Evolutionary conservation across 208 protist genomes (phyloP), one percentile per base, ranked within the genome.

Genomic region (Acanthamoeba triangularis): DNA sequence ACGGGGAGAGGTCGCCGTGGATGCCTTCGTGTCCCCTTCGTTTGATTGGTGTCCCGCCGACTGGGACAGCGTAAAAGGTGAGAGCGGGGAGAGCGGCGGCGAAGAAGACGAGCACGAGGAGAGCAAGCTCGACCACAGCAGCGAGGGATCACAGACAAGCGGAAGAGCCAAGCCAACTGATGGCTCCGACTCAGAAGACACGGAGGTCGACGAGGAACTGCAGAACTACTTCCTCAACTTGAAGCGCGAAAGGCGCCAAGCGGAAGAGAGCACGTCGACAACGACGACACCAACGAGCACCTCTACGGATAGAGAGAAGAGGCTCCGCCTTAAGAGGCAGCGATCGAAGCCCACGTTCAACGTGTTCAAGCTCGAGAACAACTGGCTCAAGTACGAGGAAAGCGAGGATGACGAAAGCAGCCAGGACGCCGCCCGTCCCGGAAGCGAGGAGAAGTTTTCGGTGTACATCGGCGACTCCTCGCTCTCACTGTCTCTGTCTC

Each of bases 321-420:
- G 52, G 11, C 52, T 16, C 20, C 80, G 49, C 3, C 49, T 88
- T 0, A 59, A 88, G 20, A 56, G 80, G 23, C 80, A 88, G 30
- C 41, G 80, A 56, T 88, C 80, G 7, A 88, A 88, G 28, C 80
- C 80, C 6, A 56, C 13, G 59, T 93, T 93, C 37, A 76, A 93
- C 44, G 65, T 93, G 7, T 93, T 93, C 44, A 93, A 93, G 47
- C 87, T 78, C 14, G 65, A 93, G 33, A 93, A 93, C 87, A 30
- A 76, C 25, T 93, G 87, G 87, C 87, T 93, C 41, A 52, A 30
- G 33, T 93, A 93, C 67, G 87, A 93, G 18, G 65, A 25, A 0
- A 93, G 87, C 47, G 87, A 93, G 23, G 87, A 93, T 23, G 87
- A 93, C 44, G 85, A 92, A 8, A 37, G 33, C 87, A 47, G 84